A percentile compares a stretch with the other conserved stretches of the same genome.
Conservation (phyloP, 768 basidiomycete species). For the Panus rudis region DNA sequence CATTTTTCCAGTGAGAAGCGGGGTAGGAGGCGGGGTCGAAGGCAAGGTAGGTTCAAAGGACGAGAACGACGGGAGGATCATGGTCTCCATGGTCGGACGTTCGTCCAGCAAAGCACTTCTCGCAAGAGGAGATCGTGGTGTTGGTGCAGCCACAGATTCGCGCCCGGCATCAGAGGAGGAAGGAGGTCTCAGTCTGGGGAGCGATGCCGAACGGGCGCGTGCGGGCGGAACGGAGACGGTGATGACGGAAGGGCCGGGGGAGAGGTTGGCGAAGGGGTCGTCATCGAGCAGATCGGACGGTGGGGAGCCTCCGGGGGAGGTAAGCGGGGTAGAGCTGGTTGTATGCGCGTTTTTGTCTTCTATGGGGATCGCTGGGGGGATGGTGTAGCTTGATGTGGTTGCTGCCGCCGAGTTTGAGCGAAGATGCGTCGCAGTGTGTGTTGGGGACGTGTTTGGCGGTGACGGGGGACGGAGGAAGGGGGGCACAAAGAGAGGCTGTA, state of each 20-base stretch:
- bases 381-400: conserved; percentile 9
- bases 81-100: no score
- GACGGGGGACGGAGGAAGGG: conserved; percentile 32
- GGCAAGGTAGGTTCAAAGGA: conserved; percentile 6
- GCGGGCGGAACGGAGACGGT: background rate
- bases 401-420: conserved; percentile 11
- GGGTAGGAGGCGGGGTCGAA: conserved; percentile 15
- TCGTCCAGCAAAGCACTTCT: conserved; percentile 6
- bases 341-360: no score
- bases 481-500: conserved; percentile 45
- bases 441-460: conserved; percentile 1
- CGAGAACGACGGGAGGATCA: background rate
- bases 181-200: conserved; percentile 8
- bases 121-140: conserved; percentile 18
- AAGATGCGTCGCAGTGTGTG: conserved; percentile 3
- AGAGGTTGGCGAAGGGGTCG: conserved; percentile 67
- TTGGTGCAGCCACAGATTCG: background rate
- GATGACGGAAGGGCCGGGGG: conserved; percentile 18
- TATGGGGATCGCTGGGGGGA: conserved; percentile 12
- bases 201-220: conserved; percentile 5
- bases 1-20: conserved; percentile 6
- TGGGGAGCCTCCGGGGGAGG: conserved; percentile 21
- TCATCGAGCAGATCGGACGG: conserved; percentile 49
- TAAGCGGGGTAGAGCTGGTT: conserved; percentile 4
- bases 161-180: conserved; percentile 7